Percentiles rank a stretch among this genome's conserved stretches.
Evolutionary conservation across 1,139 yeast species (phyloP).

Genomic region (Kodamaea anthophila): DNA sequence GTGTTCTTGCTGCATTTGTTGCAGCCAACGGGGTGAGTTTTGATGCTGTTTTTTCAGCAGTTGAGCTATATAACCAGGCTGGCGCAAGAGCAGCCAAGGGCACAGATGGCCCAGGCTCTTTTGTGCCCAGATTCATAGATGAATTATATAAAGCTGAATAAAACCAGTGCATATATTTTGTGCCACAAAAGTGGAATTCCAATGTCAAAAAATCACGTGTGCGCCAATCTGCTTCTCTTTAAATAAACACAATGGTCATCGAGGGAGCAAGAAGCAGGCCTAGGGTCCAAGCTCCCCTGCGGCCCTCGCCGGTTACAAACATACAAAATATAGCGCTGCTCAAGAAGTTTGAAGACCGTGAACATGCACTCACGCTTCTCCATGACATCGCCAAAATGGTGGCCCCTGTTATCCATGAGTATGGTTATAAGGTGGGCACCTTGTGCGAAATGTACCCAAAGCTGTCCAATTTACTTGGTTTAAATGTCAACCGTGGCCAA

Average conservation of each 20-base stretch:
- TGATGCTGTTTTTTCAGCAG: constrained; percentile 53
- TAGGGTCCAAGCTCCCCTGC: constrained; percentile 6
- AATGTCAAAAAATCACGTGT: no score
- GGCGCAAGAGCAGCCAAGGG: constrained; percentile 48
- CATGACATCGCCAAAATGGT: constrained; percentile 57
- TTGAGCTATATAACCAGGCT: constrained; percentile 57
- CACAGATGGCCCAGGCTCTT: constrained; percentile 45
- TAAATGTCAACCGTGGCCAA: constrained; percentile 80
- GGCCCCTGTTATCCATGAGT: constrained; percentile 70
- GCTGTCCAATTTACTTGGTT: constrained; percentile 58
- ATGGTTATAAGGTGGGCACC: constrained; percentile 59
- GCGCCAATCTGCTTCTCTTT: neutral
- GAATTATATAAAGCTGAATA: constrained; percentile 22
- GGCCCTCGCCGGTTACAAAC: constrained; percentile 41
- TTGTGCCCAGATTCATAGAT: constrained; percentile 43
- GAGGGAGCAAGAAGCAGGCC: constrained; percentile 3
- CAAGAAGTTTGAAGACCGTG: constrained; percentile 47
- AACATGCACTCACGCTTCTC: constrained; percentile 51
- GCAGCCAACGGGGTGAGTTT: constrained; percentile 28
- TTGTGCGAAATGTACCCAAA: constrained; percentile 86
- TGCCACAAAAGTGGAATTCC: no score
- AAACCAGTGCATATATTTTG: no score
- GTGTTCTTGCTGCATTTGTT: constrained; percentile 57
- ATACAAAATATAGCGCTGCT: constrained; percentile 53
- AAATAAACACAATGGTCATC: constrained; percentile 5